A percentile compares a stretch with the other conserved stretches of the same genome.
Conservation (phyloP, 129 eudicot genomes). For the Tanacetum coccineum region DNA sequence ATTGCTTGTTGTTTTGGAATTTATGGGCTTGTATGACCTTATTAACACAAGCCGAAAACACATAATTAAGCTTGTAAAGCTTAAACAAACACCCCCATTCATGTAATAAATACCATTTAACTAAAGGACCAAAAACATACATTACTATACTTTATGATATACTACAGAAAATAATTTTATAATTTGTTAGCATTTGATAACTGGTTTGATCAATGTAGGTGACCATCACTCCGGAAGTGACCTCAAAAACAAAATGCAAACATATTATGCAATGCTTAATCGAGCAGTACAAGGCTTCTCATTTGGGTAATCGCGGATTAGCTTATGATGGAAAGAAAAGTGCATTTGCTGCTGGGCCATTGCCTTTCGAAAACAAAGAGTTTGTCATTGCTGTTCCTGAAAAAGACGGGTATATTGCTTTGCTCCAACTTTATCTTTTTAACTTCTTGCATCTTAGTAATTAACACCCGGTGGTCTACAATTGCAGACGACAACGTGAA, state of each 20-base stretch:
- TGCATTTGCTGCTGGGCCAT: constrained; percentile 51
- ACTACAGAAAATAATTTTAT: no score
- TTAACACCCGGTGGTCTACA: not conserved
- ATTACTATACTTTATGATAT: no score
- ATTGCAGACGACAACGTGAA: constrained; percentile 42
- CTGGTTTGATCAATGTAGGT: constrained; percentile 35
- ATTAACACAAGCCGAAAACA: no score
- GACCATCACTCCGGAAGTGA: constrained; percentile 57
- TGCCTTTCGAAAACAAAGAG: constrained; percentile 62
- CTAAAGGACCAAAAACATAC: no score
- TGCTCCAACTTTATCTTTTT: not conserved
- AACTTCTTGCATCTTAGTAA: not conserved
- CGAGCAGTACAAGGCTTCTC: constrained; percentile 28
- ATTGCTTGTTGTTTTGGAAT: not conserved
- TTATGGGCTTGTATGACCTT: no score
- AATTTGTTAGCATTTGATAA: not conserved
- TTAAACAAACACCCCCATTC: no score
- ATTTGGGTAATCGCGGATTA: constrained; percentile 37
- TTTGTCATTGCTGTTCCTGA: constrained; percentile 44
- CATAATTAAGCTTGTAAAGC: no score
- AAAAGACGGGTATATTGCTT: constrained; percentile 19
- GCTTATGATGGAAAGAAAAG: constrained; percentile 82
- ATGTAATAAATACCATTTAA: no score
- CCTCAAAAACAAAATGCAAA: constrained; percentile 50
- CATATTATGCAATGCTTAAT: constrained; percentile 34